Percentiles rank a stretch among this genome's conserved stretches.
These are phyloP conservation scores for Rhododendron molle DNA, from an alignment of 148 eudicot genomes.

Conservation along the genomic window DNA sequence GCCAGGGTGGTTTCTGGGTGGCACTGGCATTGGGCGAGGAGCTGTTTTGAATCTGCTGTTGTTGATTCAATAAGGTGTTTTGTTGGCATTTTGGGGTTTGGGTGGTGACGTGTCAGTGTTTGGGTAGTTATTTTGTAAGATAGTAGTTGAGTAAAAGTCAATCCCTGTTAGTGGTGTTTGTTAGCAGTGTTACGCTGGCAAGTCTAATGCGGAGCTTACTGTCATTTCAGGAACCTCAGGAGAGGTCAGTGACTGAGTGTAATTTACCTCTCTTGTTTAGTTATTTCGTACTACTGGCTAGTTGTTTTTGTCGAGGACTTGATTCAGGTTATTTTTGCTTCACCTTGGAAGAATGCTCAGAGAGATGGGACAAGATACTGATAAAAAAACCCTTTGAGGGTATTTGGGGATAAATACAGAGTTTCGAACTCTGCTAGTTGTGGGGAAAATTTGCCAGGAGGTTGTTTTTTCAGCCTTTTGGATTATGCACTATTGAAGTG, in stretches of 20 bases:
- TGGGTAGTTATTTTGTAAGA: not conserved
- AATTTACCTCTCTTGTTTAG: not conserved
- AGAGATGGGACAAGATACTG: not conserved
- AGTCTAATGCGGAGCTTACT: not conserved
- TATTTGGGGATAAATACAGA: not conserved
- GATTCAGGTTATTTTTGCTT: not conserved
- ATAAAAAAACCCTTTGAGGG: not conserved
- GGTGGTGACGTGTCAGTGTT: not conserved
- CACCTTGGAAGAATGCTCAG: not conserved
- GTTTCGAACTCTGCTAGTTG: not conserved
- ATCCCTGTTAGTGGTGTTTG: not conserved
- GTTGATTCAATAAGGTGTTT: not conserved
- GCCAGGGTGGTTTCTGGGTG: not conserved
- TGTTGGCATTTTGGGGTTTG: not conserved
- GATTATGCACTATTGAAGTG: not conserved
- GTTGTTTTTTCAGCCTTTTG: not conserved
- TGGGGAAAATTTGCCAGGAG: not conserved
- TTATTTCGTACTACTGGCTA: not conserved
- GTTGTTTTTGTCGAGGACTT: not conserved
- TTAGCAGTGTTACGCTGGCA: not conserved
- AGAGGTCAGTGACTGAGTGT: not conserved
- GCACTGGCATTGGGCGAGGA: not conserved
- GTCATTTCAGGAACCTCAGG: not conserved
- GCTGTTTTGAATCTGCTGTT: not conserved
- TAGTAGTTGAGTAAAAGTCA: not conserved